phyloP scores from a whole-genome alignment of 2,329 filamentous ascomycete genomes.

The Exophiala bonariae region DNA sequence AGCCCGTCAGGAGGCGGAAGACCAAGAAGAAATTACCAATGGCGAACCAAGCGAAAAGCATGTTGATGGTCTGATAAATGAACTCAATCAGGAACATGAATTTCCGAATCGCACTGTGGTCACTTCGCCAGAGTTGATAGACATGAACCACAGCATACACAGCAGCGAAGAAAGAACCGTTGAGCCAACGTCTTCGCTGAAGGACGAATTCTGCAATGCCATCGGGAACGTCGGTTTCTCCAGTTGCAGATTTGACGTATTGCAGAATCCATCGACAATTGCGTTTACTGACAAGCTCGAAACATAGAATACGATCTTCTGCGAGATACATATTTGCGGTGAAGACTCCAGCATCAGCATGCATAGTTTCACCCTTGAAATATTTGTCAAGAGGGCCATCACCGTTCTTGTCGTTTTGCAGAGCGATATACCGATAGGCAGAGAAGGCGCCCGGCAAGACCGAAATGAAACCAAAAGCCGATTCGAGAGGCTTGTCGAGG shows the following conservation, averaged over 20 bases:
- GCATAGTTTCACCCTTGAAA: constrained; percentile 94
- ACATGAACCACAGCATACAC: constrained; percentile 94
- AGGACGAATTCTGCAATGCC: constrained; percentile 92
- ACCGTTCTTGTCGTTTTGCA: constrained; percentile 95
- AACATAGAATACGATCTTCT: constrained; percentile 53
- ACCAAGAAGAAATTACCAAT: constrained; percentile 99
- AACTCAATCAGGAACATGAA: constrained; percentile 91
- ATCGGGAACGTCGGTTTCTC: constrained; percentile 95
- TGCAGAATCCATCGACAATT: constrained; percentile 97
- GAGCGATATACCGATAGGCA: constrained; percentile 90
- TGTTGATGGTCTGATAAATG: constrained; percentile 87
- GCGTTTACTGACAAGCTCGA: constrained; percentile 90
- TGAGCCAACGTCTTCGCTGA: constrained; percentile 97
- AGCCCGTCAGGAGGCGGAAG: constrained; percentile 92
- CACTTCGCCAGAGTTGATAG: constrained; percentile 91
- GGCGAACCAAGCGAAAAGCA: constrained; percentile 98
- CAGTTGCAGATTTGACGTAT: constrained; percentile 96
- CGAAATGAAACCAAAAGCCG: constrained; percentile 95
- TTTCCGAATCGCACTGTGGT: constrained; percentile 85
- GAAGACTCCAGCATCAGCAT: constrained; percentile 92
- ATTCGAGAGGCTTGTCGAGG: constrained; percentile 94
- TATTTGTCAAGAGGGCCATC: constrained; percentile 94
- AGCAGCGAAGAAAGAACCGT: constrained; percentile 96
- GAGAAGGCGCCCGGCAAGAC: constrained; percentile 97
- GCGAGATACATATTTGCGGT: constrained; percentile 74